Evolutionary conservation across 2,329 filamentous ascomycete genomes (phyloP).

Genomic region (Ploettnerulaceae sp.): DNA sequence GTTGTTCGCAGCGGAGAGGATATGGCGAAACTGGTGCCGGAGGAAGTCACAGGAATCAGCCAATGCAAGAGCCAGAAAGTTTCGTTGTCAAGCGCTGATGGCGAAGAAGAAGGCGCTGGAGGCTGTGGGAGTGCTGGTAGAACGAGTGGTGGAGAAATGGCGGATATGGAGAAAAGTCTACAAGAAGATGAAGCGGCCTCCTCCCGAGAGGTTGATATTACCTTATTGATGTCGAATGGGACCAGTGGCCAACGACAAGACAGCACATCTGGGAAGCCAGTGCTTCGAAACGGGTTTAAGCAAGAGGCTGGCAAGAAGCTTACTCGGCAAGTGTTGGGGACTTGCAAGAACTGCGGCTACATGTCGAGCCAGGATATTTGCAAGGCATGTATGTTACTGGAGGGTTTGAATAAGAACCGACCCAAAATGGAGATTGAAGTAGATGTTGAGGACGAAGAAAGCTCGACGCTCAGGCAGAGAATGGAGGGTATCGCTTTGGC

Average conservation of each 20-base stretch:
- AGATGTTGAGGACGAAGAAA: conserved; percentile 41
- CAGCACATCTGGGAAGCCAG: conserved; percentile 15
- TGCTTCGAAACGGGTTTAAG: conserved; percentile 19
- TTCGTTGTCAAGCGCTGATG: conserved; percentile 31
- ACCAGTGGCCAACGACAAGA: conserved; percentile 25
- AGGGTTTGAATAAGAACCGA: conserved; percentile 80
- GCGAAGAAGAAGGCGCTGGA: conserved; percentile 49
- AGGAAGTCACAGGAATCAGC: conserved; percentile 45
- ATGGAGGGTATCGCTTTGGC: conserved; percentile 44
- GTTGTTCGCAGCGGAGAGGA: conserved; percentile 94
- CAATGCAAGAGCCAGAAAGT: conserved; percentile 43
- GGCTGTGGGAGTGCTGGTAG: conserved; percentile 58
- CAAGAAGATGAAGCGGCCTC: conserved; percentile 57
- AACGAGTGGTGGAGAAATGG: conserved; percentile 68
- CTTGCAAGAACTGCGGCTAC: conserved; percentile 85
- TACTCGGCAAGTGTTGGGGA: conserved; percentile 70
- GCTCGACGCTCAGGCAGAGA: conserved; percentile 45
- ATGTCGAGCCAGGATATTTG: conserved; percentile 92
- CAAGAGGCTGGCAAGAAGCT: conserved; percentile 34
- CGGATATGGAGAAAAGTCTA: conserved; percentile 72
- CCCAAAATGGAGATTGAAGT: conserved; percentile 52
- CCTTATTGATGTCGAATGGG: conserved; percentile 28
- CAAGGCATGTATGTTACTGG: conserved; percentile 86
- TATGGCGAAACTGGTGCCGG: conserved; percentile 82
- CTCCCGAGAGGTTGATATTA: conserved; percentile 63